phyloP scores from a whole-genome alignment of 140 eudicot genomes.

The Erigeron philadelphicus region DNA sequence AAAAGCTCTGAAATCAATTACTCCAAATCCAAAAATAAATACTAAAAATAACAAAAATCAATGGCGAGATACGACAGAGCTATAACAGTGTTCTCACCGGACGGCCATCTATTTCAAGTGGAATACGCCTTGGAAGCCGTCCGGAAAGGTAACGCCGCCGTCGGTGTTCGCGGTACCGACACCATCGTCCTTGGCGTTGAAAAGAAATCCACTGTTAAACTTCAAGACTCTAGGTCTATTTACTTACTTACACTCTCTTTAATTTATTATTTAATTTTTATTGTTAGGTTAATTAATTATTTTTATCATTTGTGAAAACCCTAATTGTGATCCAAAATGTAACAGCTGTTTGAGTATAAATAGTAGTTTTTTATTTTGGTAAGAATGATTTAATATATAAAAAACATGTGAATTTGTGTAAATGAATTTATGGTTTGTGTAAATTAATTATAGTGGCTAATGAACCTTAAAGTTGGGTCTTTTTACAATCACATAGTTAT shows the following conservation, averaged over 20 bases:
- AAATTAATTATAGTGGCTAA: too few relatives aligned
- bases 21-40: slow-evolving; percentile 15
- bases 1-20: slow-evolving; percentile 18
- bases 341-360: background rate
- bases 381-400: background rate
- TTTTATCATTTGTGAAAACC: slow-evolving; percentile 6
- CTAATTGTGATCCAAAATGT: slow-evolving; percentile 20
- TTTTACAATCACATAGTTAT: too few relatives aligned
- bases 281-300: slow-evolving; percentile 1
- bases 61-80: slow-evolving; percentile 99
- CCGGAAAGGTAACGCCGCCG: slow-evolving; percentile 97
- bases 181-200: slow-evolving; percentile 88
- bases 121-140: slow-evolving; percentile 98
- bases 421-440: too few relatives aligned
- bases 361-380: background rate
- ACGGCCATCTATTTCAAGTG: slow-evolving; percentile 92
- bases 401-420: too few relatives aligned
- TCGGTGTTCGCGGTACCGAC: slow-evolving; percentile 92
- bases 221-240: slow-evolving; percentile 80
- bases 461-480: too few relatives aligned
- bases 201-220: slow-evolving; percentile 90
- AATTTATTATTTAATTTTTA: background rate
- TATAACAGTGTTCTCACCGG: slow-evolving; percentile 90
- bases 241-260: background rate
- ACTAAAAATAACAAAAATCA: slow-evolving; percentile 5